Evolutionary conservation across 352 stramenopile genomes (phyloP).

Genomic region (Pythium diclinum): DNA sequence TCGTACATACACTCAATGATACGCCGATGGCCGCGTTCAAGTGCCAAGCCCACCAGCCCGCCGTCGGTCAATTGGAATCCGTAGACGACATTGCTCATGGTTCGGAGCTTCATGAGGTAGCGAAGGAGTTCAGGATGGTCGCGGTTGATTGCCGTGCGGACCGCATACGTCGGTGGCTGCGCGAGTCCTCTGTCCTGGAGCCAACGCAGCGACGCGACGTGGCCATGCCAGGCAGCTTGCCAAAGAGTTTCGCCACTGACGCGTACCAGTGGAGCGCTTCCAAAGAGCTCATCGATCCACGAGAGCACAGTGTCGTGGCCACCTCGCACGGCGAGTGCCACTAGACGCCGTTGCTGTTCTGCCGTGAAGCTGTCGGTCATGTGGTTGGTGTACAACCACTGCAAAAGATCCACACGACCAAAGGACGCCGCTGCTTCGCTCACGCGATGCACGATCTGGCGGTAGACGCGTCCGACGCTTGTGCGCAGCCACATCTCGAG

Average conservation of each 20-base stretch:
- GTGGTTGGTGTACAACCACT: constrained; percentile 2
- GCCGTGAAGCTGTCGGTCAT: background rate
- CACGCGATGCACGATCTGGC: constrained; percentile 12
- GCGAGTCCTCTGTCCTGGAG: background rate
- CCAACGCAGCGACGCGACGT: constrained; percentile 6
- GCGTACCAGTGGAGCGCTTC: too few relatives aligned
- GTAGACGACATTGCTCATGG: background rate
- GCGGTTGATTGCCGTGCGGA: background rate
- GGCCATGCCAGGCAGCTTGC: background rate
- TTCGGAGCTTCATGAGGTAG: background rate
- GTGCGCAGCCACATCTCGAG: background rate
- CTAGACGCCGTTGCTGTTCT: background rate
- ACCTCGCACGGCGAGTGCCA: constrained; percentile 1
- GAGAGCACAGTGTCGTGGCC: too few relatives aligned
- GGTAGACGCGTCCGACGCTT: background rate
- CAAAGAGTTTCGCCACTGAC: too few relatives aligned
- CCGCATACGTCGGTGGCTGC: too few relatives aligned
- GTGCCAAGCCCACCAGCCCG: too few relatives aligned
- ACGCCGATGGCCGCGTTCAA: background rate
- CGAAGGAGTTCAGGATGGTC: background rate
- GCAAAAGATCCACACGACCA: constrained; percentile 15
- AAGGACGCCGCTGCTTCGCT: constrained; percentile 12
- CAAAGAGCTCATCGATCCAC: too few relatives aligned
- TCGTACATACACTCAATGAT: constrained; percentile 3
- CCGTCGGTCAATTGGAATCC: too few relatives aligned